Base-by-base conservation (phyloP, 768 basidiomycete species). In the Auriscalpium orientale region DNA sequence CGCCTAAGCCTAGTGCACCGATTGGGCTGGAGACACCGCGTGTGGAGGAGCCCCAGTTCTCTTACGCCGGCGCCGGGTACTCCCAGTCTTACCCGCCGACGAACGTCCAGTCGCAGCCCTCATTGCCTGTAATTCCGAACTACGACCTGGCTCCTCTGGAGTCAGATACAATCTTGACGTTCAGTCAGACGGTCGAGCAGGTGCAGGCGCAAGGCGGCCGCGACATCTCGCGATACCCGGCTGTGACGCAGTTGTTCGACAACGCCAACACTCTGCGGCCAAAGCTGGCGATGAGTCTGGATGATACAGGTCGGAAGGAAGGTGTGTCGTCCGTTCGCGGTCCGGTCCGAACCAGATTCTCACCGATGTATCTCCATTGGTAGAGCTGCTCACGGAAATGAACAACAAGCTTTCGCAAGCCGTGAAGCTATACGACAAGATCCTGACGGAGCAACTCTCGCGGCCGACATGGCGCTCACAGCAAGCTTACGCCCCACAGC, bases 391-490 rank as follows among this genome's bases (percentile, higher is more conserved):
- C 37, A 76, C 83, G 8, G 94, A 98, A 49, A 98, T 98, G 93
- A 89, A 98, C 64, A 87, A 89, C 48, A 95, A 98, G 70, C 71
- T 99, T 10, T 89, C 91, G 0, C 83, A 95, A 68, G 93, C 91
- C 0, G 92, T 98, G 46, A 87, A 89, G 66, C 73, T 97, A 4
- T 98, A 98, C 67, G 95, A 98, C 62, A 81, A 87, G 53, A 74
- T 97, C 20, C 74, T 95, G 45, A 93, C 93, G 22, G 81, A 90
- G 60, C 90, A 95, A 66, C 76, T 94, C 11, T 77, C 85, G 2
- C 83, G 81, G 44, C 87, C 87, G 1, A 74, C 81, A 43, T 89
- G 58, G 58, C 58, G 61, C 18, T 49, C 54, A 8, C 51, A 56
- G 22, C 22, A 40, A 18, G 37, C 53, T 16, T 28, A 28, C 28